A percentile compares a stretch with the other conserved stretches of the same genome.
Evolutionary conservation across 2,329 filamentous ascomycete species (phyloP).

Genomic region (Colletotrichum eremochloae): DNA sequence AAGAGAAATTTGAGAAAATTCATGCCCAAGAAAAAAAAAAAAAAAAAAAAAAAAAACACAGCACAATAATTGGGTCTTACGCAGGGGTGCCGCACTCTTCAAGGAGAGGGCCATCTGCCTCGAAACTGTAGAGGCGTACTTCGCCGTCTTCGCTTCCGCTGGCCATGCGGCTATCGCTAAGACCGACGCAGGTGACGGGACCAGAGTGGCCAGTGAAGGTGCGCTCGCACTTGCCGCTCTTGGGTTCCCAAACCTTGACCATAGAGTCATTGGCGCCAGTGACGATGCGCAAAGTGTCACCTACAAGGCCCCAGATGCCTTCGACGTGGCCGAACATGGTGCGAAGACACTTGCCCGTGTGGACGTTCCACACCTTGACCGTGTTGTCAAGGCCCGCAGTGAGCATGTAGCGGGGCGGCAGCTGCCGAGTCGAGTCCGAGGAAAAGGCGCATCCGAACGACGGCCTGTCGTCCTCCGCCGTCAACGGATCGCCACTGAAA

Average conservation of each 20-base stretch:
- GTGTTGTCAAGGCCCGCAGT: constrained; percentile 93
- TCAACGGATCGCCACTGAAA: constrained; percentile 37
- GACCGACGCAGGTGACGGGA: constrained; percentile 91
- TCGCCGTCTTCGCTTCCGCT: constrained; percentile 95
- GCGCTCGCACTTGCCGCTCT: constrained; percentile 90
- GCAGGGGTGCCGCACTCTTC: constrained; percentile 66
- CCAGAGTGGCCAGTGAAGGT: constrained; percentile 93
- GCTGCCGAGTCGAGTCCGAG: constrained; percentile 70
- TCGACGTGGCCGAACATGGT: constrained; percentile 98
- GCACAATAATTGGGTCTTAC: constrained; percentile 46
- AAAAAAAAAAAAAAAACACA: not conserved
- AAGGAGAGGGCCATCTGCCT: constrained; percentile 60
- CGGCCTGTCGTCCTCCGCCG: constrained; percentile 60
- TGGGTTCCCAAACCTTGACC: constrained; percentile 93
- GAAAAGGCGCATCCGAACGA: constrained; percentile 75
- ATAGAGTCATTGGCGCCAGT: constrained; percentile 93
- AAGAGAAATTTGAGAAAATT: not conserved
- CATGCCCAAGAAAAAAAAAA: not conserved
- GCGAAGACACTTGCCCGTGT: constrained; percentile 83
- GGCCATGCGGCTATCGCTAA: constrained; percentile 90
- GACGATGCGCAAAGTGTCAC: constrained; percentile 88
- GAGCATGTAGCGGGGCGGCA: constrained; percentile 91
- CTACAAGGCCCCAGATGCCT: constrained; percentile 93
- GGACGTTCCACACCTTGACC: constrained; percentile 83
- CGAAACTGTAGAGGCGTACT: constrained; percentile 86